Conservation (phyloP, 768 basidiomycete genomes). For the Lactarius hatsudake region DNA sequence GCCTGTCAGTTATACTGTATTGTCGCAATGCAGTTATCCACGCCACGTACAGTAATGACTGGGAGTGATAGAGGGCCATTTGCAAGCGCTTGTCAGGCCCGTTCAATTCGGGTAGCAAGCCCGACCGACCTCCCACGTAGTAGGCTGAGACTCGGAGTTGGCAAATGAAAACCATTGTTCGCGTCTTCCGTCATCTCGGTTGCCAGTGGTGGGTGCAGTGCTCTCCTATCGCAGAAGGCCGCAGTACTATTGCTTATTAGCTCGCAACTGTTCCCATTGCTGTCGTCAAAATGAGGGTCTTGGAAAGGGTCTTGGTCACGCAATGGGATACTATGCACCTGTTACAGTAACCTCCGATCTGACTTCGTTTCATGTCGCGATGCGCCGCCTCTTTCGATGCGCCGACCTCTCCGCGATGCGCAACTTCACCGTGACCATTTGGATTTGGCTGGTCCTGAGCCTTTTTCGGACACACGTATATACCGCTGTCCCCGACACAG, state of each 20-base stretch:
- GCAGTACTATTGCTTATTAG: background rate
- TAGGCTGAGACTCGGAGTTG: too few species aligned
- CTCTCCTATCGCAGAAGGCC: too few species aligned
- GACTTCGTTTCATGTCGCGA: background rate
- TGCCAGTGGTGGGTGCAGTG: too few species aligned
- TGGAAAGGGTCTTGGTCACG: background rate
- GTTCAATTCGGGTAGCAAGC: background rate
- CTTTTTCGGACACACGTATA: background rate
- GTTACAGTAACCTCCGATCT: background rate
- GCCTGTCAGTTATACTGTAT: background rate
- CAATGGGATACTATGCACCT: background rate
- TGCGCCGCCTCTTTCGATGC: background rate
- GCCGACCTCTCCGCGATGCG: background rate
- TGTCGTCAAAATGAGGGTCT: background rate
- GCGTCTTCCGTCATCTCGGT: too few species aligned
- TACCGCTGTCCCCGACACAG: background rate
- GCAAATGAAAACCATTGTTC: too few species aligned
- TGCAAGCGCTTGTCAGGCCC: background rate
- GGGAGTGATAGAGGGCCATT: background rate
- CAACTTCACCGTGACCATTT: background rate
- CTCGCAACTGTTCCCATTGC: background rate
- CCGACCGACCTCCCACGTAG: too few species aligned
- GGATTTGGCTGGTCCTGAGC: slow-evolving; percentile 37
- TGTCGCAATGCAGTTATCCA: background rate
- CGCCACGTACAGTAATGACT: background rate